phyloP scores from a whole-genome alignment of 805 yeast species.

The Myxozyma monticola region DNA sequence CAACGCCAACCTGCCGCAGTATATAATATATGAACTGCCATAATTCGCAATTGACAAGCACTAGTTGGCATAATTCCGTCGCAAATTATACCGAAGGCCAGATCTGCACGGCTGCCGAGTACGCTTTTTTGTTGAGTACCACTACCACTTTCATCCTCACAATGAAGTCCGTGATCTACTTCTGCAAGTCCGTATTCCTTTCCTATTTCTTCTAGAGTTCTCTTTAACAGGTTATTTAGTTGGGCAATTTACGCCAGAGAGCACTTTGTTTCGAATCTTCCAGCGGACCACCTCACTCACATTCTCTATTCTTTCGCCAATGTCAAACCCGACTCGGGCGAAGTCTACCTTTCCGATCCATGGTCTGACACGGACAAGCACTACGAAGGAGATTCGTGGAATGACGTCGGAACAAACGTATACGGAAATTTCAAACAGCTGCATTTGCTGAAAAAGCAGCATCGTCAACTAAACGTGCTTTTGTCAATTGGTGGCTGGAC shows the following conservation, averaged over 20 bases:
- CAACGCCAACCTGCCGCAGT: too few relatives aligned
- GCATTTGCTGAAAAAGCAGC: slow-evolving; percentile 46
- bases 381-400: slow-evolving; percentile 14
- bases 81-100: too few relatives aligned
- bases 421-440: slow-evolving; percentile 56
- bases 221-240: slow-evolving; percentile 32
- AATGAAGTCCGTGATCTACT: slow-evolving; percentile 20
- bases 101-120: too few relatives aligned
- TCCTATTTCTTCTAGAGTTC: background rate
- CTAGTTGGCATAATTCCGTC: too few relatives aligned
- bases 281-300: slow-evolving; percentile 58
- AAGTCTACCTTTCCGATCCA: slow-evolving; percentile 55
- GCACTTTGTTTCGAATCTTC: slow-evolving; percentile 63
- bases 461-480: slow-evolving; percentile 52
- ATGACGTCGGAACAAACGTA: slow-evolving; percentile 1
- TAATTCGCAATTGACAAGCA: too few relatives aligned
- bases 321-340: slow-evolving; percentile 56
- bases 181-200: slow-evolving; percentile 7
- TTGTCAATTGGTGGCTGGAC: slow-evolving; percentile 89
- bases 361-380: slow-evolving; percentile 51
- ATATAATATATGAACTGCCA: too few relatives aligned
- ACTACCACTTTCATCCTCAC: background rate
- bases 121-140: too few relatives aligned
- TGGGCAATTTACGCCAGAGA: slow-evolving; percentile 69
- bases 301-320: slow-evolving; percentile 76